Conservation (phyloP, 139 green algal species). For the Chlamydomonas incerta region DNA sequence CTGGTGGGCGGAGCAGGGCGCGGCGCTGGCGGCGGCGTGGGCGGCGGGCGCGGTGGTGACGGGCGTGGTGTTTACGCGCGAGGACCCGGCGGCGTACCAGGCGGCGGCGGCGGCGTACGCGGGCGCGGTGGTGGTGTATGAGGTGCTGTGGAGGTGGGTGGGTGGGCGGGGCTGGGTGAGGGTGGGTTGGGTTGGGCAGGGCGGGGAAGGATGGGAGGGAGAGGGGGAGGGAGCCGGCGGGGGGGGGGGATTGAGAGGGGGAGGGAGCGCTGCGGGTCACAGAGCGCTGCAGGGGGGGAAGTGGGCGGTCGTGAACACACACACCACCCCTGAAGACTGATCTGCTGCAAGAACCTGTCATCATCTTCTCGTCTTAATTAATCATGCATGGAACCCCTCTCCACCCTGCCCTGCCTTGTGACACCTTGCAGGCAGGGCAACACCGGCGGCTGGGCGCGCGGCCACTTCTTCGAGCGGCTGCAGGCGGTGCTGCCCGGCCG, state of each 20-base stretch:
- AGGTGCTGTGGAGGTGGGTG: background rate
- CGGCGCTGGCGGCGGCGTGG: background rate
- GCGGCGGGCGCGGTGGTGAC: background rate
- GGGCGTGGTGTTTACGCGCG: background rate
- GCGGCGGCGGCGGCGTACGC: background rate
- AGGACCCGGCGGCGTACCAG: background rate
- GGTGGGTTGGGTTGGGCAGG: no score
- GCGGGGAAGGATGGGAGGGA: no score
- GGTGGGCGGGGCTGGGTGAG: background rate
- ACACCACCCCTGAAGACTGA: no score
- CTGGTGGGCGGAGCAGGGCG: background rate
- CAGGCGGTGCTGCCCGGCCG: background rate
- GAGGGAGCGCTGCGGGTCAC: no score
- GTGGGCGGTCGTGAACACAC: no score
- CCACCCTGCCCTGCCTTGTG: no score
- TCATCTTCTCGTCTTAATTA: no score
- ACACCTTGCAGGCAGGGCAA: slow-evolving; percentile 18
- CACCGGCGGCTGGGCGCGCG: slow-evolving; percentile 6
- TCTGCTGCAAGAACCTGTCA: no score
- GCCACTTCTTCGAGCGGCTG: background rate
- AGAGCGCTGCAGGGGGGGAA: no score
- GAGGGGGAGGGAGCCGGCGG: no score
- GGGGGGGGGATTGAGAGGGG: no score
- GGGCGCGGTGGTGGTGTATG: background rate
- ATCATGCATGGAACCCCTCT: no score